Evolutionary conservation across 441 rosid species (phyloP).

Genomic region (Corymbia citriodora): DNA sequence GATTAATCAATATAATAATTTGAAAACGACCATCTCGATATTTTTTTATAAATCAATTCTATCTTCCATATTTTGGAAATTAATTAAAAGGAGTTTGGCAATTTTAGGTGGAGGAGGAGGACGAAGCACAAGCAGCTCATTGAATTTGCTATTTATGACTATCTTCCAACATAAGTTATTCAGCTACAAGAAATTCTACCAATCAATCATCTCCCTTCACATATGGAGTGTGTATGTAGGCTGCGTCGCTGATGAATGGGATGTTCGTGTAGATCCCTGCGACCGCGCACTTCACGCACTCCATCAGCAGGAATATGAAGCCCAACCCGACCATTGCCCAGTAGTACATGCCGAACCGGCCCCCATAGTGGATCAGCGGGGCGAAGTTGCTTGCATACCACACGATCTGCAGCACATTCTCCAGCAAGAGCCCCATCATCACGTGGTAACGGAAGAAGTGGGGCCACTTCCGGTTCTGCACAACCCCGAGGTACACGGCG

Average conservation of each 20-base stretch:
- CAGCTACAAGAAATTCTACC: not conserved
- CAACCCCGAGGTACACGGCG: constrained; percentile 40
- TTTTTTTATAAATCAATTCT: not conserved
- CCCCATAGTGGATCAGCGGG: constrained; percentile 63
- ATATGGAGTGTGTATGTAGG: constrained; percentile 55
- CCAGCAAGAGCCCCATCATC: constrained; percentile 82
- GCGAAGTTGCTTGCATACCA: constrained; percentile 60
- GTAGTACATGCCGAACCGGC: constrained; percentile 50
- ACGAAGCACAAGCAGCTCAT: not conserved
- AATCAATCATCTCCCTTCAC: constrained; percentile 37
- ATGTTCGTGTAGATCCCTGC: constrained; percentile 51
- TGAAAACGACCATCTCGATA: not conserved
- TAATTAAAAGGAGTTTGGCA: not conserved
- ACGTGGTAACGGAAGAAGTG: constrained; percentile 74
- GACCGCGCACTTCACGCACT: constrained; percentile 60
- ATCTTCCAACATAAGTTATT: not conserved
- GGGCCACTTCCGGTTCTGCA: constrained; percentile 60
- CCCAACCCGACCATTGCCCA: constrained; percentile 58
- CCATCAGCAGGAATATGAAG: constrained; percentile 41
- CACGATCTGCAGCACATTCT: constrained; percentile 55
- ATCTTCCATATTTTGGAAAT: not conserved
- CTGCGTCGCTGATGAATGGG: constrained; percentile 58
- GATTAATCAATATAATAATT: not conserved
- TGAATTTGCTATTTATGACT: not conserved
- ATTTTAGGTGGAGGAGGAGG: not conserved